phyloP scores from a whole-genome alignment of 2,329 filamentous ascomycete species.

The Beauveria rudraprayagi region DNA sequence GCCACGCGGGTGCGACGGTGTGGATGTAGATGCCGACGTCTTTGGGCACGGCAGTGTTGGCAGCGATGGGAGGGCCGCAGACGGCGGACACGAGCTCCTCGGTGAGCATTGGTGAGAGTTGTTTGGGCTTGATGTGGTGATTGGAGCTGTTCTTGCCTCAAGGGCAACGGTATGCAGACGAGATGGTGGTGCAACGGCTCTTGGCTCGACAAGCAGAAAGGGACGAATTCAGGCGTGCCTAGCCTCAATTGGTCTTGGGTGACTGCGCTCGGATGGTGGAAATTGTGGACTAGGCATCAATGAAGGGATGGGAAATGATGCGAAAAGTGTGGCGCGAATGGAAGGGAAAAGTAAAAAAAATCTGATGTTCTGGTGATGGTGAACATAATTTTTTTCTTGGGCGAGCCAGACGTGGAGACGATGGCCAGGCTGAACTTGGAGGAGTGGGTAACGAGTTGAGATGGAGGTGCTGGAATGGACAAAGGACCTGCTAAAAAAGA shows the following conservation, averaged over 20 bases:
- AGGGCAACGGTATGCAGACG: not conserved
- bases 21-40: slow-evolving; percentile 85
- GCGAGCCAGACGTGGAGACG: slow-evolving; percentile 4
- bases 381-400: not conserved
- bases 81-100: slow-evolving; percentile 54
- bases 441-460: not conserved
- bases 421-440: not conserved
- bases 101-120: slow-evolving; percentile 39
- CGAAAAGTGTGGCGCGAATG: not conserved
- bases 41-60: slow-evolving; percentile 58
- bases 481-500: too few species aligned
- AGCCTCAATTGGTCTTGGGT: not conserved
- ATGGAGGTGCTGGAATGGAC: not conserved
- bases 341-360: not conserved
- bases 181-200: not conserved
- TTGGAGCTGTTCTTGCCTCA: not conserved
- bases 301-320: not conserved
- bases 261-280: not conserved
- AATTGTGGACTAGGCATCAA: not conserved
- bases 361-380: not conserved
- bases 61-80: slow-evolving; percentile 47
- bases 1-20: slow-evolving; percentile 67
- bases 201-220: not conserved
- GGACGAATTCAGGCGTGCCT: not conserved
- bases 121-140: not conserved